phyloP scores from a whole-genome alignment of 768 basidiomycete genomes.

The Omphalotus guepiniiformis region DNA sequence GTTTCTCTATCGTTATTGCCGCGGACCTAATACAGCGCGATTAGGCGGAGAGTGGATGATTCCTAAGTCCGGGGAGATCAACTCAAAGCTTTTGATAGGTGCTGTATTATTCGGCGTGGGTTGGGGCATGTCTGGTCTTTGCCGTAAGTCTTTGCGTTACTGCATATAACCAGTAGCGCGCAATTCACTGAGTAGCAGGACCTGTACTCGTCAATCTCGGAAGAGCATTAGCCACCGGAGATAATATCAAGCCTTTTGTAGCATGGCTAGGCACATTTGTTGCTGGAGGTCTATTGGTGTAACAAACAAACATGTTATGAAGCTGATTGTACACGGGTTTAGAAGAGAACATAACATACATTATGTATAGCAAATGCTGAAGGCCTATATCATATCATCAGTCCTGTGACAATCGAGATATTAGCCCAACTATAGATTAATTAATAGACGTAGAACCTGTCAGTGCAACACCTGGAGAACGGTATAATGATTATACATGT shows the following conservation, averaged over 20 bases:
- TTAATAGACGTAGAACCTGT: neutral
- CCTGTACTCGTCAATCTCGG: conserved; percentile 62
- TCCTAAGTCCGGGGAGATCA: conserved; percentile 35
- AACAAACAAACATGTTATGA: neutral
- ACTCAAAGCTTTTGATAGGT: conserved; percentile 43
- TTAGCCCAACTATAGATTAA: neutral
- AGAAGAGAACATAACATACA: neutral
- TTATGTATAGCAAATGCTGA: neutral
- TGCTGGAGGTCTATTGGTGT: conserved; percentile 35
- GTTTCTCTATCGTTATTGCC: conserved; percentile 39
- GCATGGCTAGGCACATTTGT: conserved; percentile 40
- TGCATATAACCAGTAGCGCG: neutral
- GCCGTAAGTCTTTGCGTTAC: conserved; percentile 40
- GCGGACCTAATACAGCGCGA: conserved; percentile 32
- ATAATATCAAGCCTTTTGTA: conserved; percentile 26
- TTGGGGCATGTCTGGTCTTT: conserved; percentile 58
- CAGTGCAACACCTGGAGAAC: too few relatives aligned
- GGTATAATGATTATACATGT: neutral
- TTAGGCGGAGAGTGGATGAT: conserved; percentile 44
- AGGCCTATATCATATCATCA: neutral
- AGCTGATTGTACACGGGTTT: neutral
- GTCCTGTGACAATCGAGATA: neutral
- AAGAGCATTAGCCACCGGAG: conserved; percentile 35
- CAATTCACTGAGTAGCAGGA: conserved; percentile 38
- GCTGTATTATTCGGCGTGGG: conserved; percentile 57